Evolutionary conservation across 352 stramenopile species (phyloP).

Genomic region (Globisporangium emineosum): DNA sequence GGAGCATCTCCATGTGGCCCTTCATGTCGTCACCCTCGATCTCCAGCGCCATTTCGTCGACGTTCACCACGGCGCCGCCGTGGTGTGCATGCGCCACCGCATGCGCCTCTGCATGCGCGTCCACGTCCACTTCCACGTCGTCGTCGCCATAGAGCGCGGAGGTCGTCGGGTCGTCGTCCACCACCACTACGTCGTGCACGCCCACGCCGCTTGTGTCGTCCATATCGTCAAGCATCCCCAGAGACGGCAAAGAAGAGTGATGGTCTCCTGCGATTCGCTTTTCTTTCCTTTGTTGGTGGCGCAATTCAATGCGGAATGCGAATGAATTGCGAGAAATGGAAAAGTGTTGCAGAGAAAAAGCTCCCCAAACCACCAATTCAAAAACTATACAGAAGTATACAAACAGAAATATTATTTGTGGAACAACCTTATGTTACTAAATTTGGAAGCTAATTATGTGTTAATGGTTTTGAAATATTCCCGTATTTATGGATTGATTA

Average conservation of each 20-base stretch:
- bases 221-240: slow-evolving; percentile 5
- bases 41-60: slow-evolving; percentile 16
- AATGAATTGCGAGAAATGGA: background rate
- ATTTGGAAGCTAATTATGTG: too few relatives aligned
- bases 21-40: slow-evolving; percentile 19
- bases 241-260: background rate
- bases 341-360: background rate
- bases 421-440: too few relatives aligned
- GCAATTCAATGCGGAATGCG: background rate
- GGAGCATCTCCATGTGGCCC: slow-evolving; percentile 19
- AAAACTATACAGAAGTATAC: too few relatives aligned
- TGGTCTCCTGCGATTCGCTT: background rate
- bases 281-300: background rate
- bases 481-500: too few relatives aligned
- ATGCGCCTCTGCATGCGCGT: background rate
- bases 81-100: background rate
- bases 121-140: background rate
- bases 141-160: slow-evolving; percentile 13
- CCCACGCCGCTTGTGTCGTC: slow-evolving; percentile 2
- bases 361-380: too few relatives aligned
- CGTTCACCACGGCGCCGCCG: background rate
- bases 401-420: too few relatives aligned
- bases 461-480: too few relatives aligned
- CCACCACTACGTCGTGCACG: background rate
- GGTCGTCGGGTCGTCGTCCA: slow-evolving; percentile 6